phyloP scores from a whole-genome alignment of 2,329 filamentous ascomycete species.

The Diaporthe amygdali region DNA sequence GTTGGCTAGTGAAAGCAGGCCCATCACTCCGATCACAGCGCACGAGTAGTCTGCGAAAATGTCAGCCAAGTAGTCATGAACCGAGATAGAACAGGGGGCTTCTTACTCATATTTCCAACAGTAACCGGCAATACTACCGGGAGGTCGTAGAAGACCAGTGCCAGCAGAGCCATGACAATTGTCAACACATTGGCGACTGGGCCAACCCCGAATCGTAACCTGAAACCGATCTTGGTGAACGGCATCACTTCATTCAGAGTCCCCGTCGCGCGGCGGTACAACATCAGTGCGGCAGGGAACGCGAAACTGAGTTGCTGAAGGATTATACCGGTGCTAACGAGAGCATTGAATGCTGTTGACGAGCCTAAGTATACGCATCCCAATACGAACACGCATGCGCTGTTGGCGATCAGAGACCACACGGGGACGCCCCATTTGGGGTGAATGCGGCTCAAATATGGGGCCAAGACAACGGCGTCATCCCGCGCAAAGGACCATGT shows the following conservation, averaged over 20 bases:
- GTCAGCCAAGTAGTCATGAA: neutral
- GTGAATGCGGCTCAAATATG: slow-evolving; percentile 5
- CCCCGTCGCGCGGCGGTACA: slow-evolving; percentile 7
- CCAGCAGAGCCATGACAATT: slow-evolving; percentile 15
- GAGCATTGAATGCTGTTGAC: slow-evolving; percentile 18
- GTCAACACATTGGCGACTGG: slow-evolving; percentile 14
- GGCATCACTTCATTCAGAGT: slow-evolving; percentile 9
- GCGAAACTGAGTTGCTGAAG: slow-evolving; percentile 24
- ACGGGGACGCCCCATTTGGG: slow-evolving; percentile 14
- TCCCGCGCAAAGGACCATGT: slow-evolving; percentile 23
- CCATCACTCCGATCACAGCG: slow-evolving; percentile 21
- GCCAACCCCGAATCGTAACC: neutral
- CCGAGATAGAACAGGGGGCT: neutral
- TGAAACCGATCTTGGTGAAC: neutral
- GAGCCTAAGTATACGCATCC: slow-evolving; percentile 23
- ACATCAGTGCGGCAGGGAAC: slow-evolving; percentile 21
- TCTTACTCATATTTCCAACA: slow-evolving; percentile 21
- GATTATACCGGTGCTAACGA: slow-evolving; percentile 23
- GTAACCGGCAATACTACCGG: slow-evolving; percentile 17
- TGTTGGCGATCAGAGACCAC: slow-evolving; percentile 16
- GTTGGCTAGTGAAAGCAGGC: slow-evolving; percentile 11
- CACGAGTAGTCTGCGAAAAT: slow-evolving; percentile 16
- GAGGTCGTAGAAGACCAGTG: slow-evolving; percentile 22
- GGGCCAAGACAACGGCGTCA: slow-evolving; percentile 16
- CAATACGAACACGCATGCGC: slow-evolving; percentile 7